Evolutionary conservation across 306 rosid species (phyloP).

Genomic region (Citrullus colocynthis): DNA sequence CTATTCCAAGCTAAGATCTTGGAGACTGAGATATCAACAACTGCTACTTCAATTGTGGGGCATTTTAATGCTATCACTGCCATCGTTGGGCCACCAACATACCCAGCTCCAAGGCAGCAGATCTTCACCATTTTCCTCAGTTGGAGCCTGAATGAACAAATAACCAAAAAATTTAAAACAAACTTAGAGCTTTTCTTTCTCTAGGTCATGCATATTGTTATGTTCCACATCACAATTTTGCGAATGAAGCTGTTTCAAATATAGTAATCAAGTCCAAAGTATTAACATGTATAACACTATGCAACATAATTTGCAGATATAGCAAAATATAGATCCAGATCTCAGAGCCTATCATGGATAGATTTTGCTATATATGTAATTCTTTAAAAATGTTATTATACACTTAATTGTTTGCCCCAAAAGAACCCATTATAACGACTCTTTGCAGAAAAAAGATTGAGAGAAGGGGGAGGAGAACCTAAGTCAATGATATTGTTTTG

Average conservation of each 20-base stretch:
- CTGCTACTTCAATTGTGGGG: constrained; percentile 56
- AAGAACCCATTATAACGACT: no score
- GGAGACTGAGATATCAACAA: constrained; percentile 65
- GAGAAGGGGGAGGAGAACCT: no score
- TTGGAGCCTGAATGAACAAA: constrained; percentile 9
- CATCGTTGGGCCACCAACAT: constrained; percentile 83
- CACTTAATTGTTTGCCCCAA: no score
- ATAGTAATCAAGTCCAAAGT: no score
- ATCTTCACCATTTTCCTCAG: constrained; percentile 56
- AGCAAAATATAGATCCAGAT: no score
- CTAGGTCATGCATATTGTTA: neutral
- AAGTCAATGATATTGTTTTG: neutral
- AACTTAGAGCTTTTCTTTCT: neutral
- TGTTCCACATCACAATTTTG: neutral
- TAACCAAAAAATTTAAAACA: neutral
- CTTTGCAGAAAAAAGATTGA: no score
- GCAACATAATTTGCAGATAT: no score
- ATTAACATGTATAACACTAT: no score
- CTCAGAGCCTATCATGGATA: no score
- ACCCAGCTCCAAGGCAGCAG: constrained; percentile 84
- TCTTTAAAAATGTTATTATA: no score
- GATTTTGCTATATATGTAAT: no score
- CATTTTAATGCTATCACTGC: constrained; percentile 75
- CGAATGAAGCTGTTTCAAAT: no score
- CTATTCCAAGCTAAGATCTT: constrained; percentile 72